These are phyloP conservation scores for Clavispora phyllophila DNA, from an alignment of 805 yeast genomes.

Conservation along the genomic window DNA sequence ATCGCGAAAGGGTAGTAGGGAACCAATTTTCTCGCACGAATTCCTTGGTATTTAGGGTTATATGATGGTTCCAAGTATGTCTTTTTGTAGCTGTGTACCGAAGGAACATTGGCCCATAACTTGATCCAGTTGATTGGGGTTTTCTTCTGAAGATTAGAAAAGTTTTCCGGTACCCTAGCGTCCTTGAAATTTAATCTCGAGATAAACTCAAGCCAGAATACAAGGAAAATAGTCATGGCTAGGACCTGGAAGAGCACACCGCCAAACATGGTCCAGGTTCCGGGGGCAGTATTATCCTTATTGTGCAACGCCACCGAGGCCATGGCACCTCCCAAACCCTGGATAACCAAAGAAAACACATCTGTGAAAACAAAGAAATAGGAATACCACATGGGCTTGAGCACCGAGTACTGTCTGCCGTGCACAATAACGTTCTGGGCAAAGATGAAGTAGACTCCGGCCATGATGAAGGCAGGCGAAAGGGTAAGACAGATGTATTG, in stretches of 20 bases:
- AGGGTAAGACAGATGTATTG: slow-evolving; percentile 35
- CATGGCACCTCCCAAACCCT: slow-evolving; percentile 38
- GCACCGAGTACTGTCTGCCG: slow-evolving; percentile 32
- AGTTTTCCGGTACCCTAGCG: slow-evolving; percentile 8
- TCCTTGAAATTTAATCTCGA: slow-evolving; percentile 28
- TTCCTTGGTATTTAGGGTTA: slow-evolving; percentile 20
- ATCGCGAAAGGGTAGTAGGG: slow-evolving; percentile 31
- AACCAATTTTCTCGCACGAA: slow-evolving; percentile 24
- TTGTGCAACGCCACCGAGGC: slow-evolving; percentile 23
- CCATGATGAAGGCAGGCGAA: slow-evolving; percentile 42
- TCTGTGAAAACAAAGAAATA: slow-evolving; percentile 37
- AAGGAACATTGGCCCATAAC: slow-evolving; percentile 23
- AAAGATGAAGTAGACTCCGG: slow-evolving; percentile 35
- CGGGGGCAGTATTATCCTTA: slow-evolving; percentile 23
- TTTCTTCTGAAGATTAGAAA: slow-evolving; percentile 15
- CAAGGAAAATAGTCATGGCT: slow-evolving; percentile 33
- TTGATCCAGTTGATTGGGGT: slow-evolving; percentile 23
- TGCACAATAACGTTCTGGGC: slow-evolving; percentile 37
- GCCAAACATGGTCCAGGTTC: slow-evolving; percentile 33
- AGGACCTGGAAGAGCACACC: slow-evolving; percentile 35
- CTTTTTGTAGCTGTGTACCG: slow-evolving; percentile 19
- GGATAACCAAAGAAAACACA: slow-evolving; percentile 32
- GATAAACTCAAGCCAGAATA: slow-evolving; percentile 34
- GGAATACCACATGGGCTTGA: slow-evolving; percentile 41
- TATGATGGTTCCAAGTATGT: slow-evolving; percentile 26